Conservation (phyloP, 164 flowering plant genomes). For the Magnolia sinica region DNA sequence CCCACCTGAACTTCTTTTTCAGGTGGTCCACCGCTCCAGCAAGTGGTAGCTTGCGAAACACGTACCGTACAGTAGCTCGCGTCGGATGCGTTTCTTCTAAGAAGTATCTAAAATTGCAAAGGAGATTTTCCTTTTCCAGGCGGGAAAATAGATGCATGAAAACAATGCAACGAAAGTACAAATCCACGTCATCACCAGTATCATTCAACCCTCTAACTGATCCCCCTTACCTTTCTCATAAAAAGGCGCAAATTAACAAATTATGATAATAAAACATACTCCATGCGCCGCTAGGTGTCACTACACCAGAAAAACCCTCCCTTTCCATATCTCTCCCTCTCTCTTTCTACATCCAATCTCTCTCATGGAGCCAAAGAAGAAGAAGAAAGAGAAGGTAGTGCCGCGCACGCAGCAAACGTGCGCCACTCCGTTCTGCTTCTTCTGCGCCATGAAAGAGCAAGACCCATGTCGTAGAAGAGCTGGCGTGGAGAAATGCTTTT, state of each 20-base stretch:
- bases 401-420: slow-evolving; percentile 14
- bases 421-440: slow-evolving; percentile 53
- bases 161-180: too few relatives aligned
- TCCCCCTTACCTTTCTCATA: not conserved
- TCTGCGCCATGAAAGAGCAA: slow-evolving; percentile 63
- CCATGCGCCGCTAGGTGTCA: slow-evolving; percentile 28
- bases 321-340: slow-evolving; percentile 9
- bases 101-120: too few relatives aligned
- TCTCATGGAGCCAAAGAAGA: slow-evolving; percentile 23
- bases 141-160: too few relatives aligned
- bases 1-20: too few relatives aligned
- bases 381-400: slow-evolving; percentile 12
- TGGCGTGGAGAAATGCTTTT: slow-evolving; percentile 42
- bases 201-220: slow-evolving; percentile 3
- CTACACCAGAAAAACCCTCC: not conserved
- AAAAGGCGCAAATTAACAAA: slow-evolving; percentile 23
- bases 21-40: too few relatives aligned
- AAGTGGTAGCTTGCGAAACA: too few relatives aligned
- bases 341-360: not conserved
- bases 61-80: too few relatives aligned
- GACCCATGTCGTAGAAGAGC: slow-evolving; percentile 39
- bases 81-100: too few relatives aligned
- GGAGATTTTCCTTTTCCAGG: too few relatives aligned
- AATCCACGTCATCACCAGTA: slow-evolving; percentile 7
- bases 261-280: slow-evolving; percentile 5